These are phyloP conservation scores for Solanum rostratum DNA, from an alignment of 257 asterid species.

Conservation along the genomic window DNA sequence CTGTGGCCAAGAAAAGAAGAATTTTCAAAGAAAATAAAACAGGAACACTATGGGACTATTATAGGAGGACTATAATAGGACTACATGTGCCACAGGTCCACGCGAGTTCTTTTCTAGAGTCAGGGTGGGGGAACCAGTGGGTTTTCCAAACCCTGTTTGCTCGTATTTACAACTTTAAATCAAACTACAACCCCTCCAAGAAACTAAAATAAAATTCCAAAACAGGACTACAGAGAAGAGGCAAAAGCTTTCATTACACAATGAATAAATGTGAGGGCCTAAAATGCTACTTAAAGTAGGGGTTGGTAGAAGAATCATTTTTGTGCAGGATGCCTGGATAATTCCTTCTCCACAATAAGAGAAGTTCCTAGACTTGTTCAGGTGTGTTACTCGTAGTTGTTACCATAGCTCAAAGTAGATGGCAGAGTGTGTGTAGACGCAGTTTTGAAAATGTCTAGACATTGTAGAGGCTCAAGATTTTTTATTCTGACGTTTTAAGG, in stretches of 20 bases:
- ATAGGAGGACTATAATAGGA: neutral
- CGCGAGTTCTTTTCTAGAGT: neutral
- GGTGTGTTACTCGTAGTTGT: neutral
- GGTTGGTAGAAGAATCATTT: neutral
- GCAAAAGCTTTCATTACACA: neutral
- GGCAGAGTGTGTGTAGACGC: neutral
- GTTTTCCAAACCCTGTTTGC: neutral
- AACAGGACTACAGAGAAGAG: neutral
- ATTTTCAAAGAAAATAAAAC: neutral
- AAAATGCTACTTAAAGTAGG: neutral
- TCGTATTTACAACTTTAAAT: neutral
- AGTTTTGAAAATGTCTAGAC: neutral
- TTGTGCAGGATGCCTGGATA: neutral
- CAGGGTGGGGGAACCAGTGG: neutral
- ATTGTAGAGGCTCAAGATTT: neutral
- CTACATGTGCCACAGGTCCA: neutral
- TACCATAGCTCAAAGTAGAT: neutral
- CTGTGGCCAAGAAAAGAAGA: conserved; percentile 21
- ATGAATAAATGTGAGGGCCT: neutral
- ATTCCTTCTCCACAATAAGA: neutral
- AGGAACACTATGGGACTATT: neutral
- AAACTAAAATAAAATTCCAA: neutral
- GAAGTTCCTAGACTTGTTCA: neutral
- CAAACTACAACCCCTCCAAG: neutral
- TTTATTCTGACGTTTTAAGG: neutral